A percentile compares a stretch with the other conserved stretches of the same genome.
Conservation (phyloP, 2,329 filamentous ascomycete genomes). For the Diaporthe sp. region DNA sequence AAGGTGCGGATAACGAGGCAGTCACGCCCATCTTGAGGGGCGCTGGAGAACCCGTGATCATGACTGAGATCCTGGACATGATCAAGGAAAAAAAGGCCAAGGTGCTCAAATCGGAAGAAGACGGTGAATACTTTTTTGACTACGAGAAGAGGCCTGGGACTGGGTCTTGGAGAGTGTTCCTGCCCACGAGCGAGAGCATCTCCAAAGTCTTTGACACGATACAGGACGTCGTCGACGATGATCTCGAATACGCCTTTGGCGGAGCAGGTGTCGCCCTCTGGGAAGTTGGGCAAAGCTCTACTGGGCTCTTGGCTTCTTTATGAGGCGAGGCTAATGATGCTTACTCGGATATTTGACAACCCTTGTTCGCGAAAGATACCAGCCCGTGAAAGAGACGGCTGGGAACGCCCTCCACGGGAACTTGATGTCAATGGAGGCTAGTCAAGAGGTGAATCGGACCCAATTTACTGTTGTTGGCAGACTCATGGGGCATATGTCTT, state of each 20-base stretch:
- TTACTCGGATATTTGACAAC: background rate
- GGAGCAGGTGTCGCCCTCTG: conserved; percentile 35
- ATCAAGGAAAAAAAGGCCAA: conserved; percentile 24
- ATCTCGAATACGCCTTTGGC: conserved; percentile 20
- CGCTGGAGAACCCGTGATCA: conserved; percentile 33
- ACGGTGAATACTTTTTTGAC: conserved; percentile 35
- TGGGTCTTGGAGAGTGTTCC: conserved; percentile 26
- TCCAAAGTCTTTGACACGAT: conserved; percentile 31
- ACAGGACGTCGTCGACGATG: conserved; percentile 30
- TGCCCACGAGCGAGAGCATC: conserved; percentile 31
- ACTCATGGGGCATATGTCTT: background rate
- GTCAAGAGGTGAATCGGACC: too few species aligned
- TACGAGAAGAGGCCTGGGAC: conserved; percentile 22
- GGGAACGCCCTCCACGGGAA: background rate
- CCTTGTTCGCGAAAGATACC: background rate
- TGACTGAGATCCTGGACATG: conserved; percentile 27
- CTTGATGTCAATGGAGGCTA: background rate
- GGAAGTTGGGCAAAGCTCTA: conserved; percentile 36
- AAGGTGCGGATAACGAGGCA: background rate
- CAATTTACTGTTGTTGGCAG: too few species aligned
- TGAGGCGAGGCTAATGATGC: background rate
- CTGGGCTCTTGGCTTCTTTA: conserved; percentile 30
- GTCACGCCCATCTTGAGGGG: conserved; percentile 23
- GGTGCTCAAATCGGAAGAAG: conserved; percentile 19
- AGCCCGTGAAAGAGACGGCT: too few species aligned